Percentiles rank a stretch among this genome's conserved stretches.
Conservation (phyloP, 2,329 filamentous ascomycete species). For the Pseudodiploospora longispora region DNA sequence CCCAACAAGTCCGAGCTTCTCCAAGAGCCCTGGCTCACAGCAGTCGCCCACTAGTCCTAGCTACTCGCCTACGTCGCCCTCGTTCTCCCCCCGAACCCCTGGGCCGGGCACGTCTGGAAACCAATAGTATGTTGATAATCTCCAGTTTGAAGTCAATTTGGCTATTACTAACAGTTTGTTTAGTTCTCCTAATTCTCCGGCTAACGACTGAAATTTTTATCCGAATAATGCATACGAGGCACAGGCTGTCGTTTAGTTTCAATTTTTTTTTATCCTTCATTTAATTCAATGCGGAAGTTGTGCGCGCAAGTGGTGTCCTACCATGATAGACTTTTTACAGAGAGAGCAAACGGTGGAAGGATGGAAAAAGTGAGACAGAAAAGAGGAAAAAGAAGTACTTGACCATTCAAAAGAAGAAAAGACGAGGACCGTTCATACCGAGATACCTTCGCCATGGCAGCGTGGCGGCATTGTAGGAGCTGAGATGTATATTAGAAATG, state of each 20-base stretch:
- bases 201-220: slow-evolving; percentile 29
- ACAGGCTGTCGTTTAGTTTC: slow-evolving; percentile 20
- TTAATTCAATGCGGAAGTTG: slow-evolving; percentile 8
- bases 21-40: slow-evolving; percentile 44
- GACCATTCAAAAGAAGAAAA: slow-evolving; percentile 1
- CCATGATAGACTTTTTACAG: slow-evolving; percentile 20
- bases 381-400: slow-evolving; percentile 1
- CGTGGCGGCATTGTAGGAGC: slow-evolving; percentile 2
- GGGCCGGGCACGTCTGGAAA: slow-evolving; percentile 35
- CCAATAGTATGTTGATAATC: slow-evolving; percentile 26
- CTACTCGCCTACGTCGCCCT: slow-evolving; percentile 57
- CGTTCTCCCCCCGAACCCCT: slow-evolving; percentile 38
- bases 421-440: background rate
- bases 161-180: slow-evolving; percentile 17
- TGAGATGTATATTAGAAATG: slow-evolving; percentile 13
- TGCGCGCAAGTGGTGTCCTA: slow-evolving; percentile 3
- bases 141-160: background rate
- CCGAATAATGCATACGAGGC: slow-evolving; percentile 26
- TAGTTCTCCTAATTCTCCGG: slow-evolving; percentile 37
- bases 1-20: slow-evolving; percentile 54
- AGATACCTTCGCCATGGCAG: background rate
- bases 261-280: slow-evolving; percentile 11
- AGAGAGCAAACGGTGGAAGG: slow-evolving; percentile 1
- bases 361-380: slow-evolving; percentile 6
- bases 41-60: slow-evolving; percentile 60